A percentile compares a stretch with the other conserved stretches of the same genome.
Conservation (phyloP, 495 filamentous ascomycete species). For the Baudoinia panamericana region DNA sequence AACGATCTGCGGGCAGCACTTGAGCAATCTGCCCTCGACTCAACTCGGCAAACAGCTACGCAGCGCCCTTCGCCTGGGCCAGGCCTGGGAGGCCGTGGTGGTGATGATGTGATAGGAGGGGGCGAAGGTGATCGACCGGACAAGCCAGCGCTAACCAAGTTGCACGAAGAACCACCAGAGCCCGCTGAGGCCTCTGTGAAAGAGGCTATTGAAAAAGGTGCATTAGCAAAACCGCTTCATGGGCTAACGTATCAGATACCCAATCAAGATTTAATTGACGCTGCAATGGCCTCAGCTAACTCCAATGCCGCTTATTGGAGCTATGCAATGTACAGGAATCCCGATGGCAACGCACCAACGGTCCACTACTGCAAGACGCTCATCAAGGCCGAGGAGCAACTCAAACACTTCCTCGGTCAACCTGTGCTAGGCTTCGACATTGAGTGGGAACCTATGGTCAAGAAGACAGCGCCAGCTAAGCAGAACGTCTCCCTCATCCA, state of each 20-base stretch:
- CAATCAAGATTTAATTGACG: conserved; percentile 11
- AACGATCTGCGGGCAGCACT: too few relatives aligned
- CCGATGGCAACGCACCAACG: conserved; percentile 15
- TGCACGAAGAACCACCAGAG: too few relatives aligned
- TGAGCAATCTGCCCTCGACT: too few relatives aligned
- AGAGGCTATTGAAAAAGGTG: too few relatives aligned
- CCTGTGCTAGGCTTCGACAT: conserved; percentile 31
- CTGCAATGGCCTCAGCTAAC: conserved; percentile 21
- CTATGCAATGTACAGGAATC: conserved; percentile 26
- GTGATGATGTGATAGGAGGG: too few relatives aligned
- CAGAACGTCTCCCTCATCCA: conserved; percentile 29
- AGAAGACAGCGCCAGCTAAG: conserved; percentile 20
- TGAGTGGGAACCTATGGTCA: conserved; percentile 26
- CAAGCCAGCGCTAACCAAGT: too few relatives aligned
- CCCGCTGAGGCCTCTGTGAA: too few relatives aligned
- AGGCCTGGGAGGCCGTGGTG: too few relatives aligned
- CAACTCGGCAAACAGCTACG: too few relatives aligned
- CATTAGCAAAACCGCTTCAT: too few relatives aligned
- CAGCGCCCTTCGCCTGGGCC: too few relatives aligned
- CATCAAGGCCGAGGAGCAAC: conserved; percentile 22
- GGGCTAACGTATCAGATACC: conserved; percentile 14
- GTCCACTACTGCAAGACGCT: conserved; percentile 27
- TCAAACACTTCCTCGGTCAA: conserved; percentile 23
- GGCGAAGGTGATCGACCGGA: too few relatives aligned
- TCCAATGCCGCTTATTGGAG: conserved; percentile 21